Base-by-base conservation (phyloP, 2,329 filamentous ascomycete species). In the Rutstroemia sp. region DNA sequence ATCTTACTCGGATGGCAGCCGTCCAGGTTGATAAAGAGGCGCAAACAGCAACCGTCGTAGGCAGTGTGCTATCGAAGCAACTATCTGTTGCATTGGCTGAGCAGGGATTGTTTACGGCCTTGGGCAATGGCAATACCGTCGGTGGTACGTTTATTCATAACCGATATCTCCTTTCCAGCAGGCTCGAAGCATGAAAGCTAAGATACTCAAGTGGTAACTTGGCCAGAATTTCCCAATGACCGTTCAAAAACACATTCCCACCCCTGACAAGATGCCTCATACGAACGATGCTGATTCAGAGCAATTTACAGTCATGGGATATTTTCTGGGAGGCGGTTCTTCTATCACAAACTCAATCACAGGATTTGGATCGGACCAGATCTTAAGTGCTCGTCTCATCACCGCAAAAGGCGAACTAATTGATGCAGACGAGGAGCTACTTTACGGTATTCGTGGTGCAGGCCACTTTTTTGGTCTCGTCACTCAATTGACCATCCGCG, bases 391-490 rank as follows among this genome's bases (percentile, higher is more conserved):
- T n/a, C 60, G 58, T n/a, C 49, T 69, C n/a, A 50, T 68, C 16
- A 63, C 63, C n/a, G 65, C 65, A 16, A 58, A 59, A 9, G 67
- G 66, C 4, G 54, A 64, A 2, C 30, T 69, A 0, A 17, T 69
- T 5, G 39, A 59, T 23, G 61, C 60, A 27, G 63, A 57, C 7
- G 45, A 62, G n/a, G 57, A 63, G 6, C 61, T 69, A 4, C 57
- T 69, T 8, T 69, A 62, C 19, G 68, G 62, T 1, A 62, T 70
- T 19, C 62, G 64, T 25, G 67, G 67, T 7, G 66, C 67, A 9
- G 65, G 65, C 9, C 65, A 68, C 12, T 66, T 65, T 52, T 69
- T 71, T 36, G 69, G 70, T 2, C 50, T 71, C 10, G 55, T 70
- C 12, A 67, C 65, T 1, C 51, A 65, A 30, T 56, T 71, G 3